Percentiles rank a stretch among this genome's conserved stretches.
Evolutionary conservation across 176 grass and related monocot genomes (phyloP).

Genomic region (Rhynchospora pubera): DNA sequence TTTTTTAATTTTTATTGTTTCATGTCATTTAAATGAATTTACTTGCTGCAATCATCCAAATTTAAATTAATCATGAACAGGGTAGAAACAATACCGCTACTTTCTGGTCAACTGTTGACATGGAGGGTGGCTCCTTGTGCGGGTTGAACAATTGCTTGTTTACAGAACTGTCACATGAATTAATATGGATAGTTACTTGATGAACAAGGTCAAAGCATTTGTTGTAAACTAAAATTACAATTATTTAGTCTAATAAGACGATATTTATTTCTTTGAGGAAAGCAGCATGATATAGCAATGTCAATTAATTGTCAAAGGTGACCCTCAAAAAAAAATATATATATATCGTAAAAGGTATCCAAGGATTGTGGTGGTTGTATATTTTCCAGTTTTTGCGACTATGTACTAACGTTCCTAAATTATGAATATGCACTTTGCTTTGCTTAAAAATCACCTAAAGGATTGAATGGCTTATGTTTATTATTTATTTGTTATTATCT

Average conservation of each 20-base stretch:
- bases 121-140: conserved; percentile 66
- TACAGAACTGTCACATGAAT: conserved; percentile 32
- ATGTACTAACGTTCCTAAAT: background rate
- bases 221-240: background rate
- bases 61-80: background rate
- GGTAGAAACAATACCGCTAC: conserved; percentile 20
- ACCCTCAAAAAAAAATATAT: too few relatives aligned
- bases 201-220: background rate
- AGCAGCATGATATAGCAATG: background rate
- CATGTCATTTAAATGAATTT: too few relatives aligned
- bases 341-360: background rate
- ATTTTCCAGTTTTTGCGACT: background rate
- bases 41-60: background rate
- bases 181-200: background rate
- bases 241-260: background rate
- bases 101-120: background rate
- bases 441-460: background rate
- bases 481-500: background rate
- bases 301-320: background rate
- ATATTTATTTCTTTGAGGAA: background rate
- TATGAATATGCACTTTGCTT: background rate
- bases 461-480: background rate
- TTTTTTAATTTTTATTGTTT: background rate
- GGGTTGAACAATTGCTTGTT: conserved; percentile 56
- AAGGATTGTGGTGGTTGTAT: background rate